These are phyloP conservation scores for Aurantiochytrium sp. DNA, from an alignment of 108 stramenopile species.

Conservation along the genomic window DNA sequence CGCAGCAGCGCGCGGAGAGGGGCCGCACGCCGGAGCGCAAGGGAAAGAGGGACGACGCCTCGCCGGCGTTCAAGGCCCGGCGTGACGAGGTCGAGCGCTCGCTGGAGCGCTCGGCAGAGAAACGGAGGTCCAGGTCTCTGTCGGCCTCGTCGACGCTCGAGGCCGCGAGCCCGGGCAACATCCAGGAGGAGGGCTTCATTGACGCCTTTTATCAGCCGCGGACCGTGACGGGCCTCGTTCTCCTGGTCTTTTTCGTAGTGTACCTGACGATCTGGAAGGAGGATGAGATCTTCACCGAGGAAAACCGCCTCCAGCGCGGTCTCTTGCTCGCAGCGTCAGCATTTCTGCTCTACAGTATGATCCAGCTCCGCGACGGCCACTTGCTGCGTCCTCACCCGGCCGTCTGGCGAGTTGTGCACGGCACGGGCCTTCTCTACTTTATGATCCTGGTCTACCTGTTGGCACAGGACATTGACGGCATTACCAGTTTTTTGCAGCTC, in stretches of 20 bases:
- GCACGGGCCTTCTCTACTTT: constrained; percentile 15
- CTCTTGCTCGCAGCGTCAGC: background rate
- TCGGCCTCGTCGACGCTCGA: background rate
- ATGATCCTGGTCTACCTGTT: constrained; percentile 19
- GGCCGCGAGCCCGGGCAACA: background rate
- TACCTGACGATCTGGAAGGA: constrained; percentile 3
- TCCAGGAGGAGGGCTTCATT: constrained; percentile 11
- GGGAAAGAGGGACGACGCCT: too few relatives aligned
- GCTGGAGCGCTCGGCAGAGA: background rate
- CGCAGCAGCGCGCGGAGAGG: too few relatives aligned
- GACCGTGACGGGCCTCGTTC: background rate
- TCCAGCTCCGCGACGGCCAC: constrained; percentile 15
- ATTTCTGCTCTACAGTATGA: background rate
- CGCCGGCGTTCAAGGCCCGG: too few relatives aligned
- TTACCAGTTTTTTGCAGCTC: background rate
- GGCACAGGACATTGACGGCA: background rate
- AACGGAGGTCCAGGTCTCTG: background rate
- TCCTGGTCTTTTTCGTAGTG: background rate
- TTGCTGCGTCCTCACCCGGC: constrained; percentile 23
- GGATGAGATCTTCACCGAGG: background rate
- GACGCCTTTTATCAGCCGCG: constrained; percentile 13
- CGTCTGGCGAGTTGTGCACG: constrained; percentile 17
- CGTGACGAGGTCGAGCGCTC: too few relatives aligned
- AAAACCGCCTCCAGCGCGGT: background rate
- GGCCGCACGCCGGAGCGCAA: too few relatives aligned